Evolutionary conservation across 352 stramenopile species (phyloP), one percentile per base, ranked within the genome.

Genomic region (Pythium rhizo-oryzae): DNA sequence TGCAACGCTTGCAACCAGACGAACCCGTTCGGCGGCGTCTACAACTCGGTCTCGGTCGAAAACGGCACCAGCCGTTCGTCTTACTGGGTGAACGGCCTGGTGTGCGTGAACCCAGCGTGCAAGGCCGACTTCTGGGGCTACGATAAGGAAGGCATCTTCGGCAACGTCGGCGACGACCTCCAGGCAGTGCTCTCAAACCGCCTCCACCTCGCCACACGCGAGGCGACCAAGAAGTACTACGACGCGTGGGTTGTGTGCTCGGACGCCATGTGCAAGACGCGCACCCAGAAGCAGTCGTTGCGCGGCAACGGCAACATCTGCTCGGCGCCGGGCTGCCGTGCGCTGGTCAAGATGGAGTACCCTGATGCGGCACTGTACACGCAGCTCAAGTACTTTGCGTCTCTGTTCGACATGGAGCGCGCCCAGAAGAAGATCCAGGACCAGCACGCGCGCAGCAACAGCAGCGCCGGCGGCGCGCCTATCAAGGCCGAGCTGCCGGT

Each of bases 311-410:
- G 97, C 56, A 97, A 94, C 61, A 93, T 94, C 33, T 99, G 97
- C 70, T 93, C 98, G 37, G 85, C 86, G 24, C 75, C 72, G 15
- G 92, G 94, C 43, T 99, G 97, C 83, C 96, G 93, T 67, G 96
- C 96, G 15, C 82, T 85, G 3, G 90, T 98, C 49, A 84, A 74
- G 35, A 80, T 93, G 64, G 88, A 98, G 69, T 98, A 93, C 63
- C 87, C 88, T 0, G 96, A 99, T 69, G 87, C 81, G 54, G 79
- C 82, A 16, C 76, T 99, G 23, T 97, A 99, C 67, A 99, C 91
- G 21, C 97, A 99, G 74, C 87, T 99, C 50, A 99, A 99, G 77
- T 99, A 98, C 71, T 96, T 98, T 61, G 94, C 98, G 74, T 93
- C 92, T 24, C 84, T 99, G 11, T 99, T 99, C 62, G 94, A 99